phyloP scores from a whole-genome alignment of 495 filamentous ascomycete genomes.

The Tuber melanosporum region DNA sequence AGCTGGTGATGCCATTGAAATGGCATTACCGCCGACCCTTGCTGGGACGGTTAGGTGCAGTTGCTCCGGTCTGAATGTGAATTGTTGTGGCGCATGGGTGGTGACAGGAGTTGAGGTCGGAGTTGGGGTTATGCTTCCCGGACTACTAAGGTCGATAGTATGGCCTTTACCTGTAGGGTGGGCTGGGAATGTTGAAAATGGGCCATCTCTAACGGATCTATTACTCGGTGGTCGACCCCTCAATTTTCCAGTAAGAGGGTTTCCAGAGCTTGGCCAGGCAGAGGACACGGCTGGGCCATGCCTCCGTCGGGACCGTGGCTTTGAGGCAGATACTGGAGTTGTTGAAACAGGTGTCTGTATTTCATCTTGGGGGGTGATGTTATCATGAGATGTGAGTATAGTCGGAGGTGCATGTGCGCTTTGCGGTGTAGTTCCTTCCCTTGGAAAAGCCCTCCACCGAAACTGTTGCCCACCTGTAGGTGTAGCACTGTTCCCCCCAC shows the following conservation, averaged over 20 bases:
- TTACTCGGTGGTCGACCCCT: constrained; percentile 81
- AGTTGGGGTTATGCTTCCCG: constrained; percentile 32
- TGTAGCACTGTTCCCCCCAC: constrained; percentile 18
- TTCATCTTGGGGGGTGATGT: constrained; percentile 31
- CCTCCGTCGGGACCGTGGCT: constrained; percentile 56
- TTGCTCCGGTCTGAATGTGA: constrained; percentile 33
- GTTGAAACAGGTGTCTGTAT: constrained; percentile 31
- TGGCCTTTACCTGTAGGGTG: constrained; percentile 49
- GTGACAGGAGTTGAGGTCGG: constrained; percentile 36
- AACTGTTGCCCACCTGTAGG: constrained; percentile 44
- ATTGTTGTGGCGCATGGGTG: constrained; percentile 35
- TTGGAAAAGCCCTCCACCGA: constrained; percentile 47
- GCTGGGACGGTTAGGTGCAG: constrained; percentile 37
- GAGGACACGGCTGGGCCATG: constrained; percentile 93
- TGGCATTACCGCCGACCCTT: constrained; percentile 17
- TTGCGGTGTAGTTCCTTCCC: constrained; percentile 36
- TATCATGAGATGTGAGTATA: constrained; percentile 27
- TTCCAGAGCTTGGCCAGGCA: constrained; percentile 73
- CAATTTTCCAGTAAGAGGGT: constrained; percentile 63
- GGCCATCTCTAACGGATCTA: constrained; percentile 64
- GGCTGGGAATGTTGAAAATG: constrained; percentile 81
- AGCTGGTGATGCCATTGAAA: constrained; percentile 37
- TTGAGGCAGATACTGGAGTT: constrained; percentile 36
- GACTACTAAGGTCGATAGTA: constrained; percentile 29
- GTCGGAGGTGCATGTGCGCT: constrained; percentile 34